Evolutionary conservation across 805 yeast genomes (phyloP), one percentile per base, ranked within the genome.

Genomic region (Lachancea quebecensis): DNA sequence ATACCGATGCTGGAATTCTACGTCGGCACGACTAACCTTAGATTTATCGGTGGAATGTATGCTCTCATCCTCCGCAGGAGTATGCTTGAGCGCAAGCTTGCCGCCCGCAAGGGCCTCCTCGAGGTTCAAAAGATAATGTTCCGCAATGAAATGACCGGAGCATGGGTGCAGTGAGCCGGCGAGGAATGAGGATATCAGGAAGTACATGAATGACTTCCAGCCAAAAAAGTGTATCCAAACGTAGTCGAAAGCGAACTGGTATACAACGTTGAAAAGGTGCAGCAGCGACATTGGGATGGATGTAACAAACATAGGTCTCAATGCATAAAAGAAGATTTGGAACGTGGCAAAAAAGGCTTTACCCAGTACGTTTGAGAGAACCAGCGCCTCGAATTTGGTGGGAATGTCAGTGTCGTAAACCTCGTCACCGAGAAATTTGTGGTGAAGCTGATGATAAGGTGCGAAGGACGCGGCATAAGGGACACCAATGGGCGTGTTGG

Each of bases 61-160:
- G 14, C 34, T 36, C 21, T 49, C 45, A 14, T 33, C 41, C 17
- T 40, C 47, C 9, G 47, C 50, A 9, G 47, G 14, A 47, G 50
- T 39, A 39, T 45, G 39, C 62, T 61, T 27, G 60, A 60, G 9
- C 56, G 60, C 39, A 56, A 52, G 41, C 40, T 41, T 39, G 38
- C 51, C 52, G 9, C 52, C 55, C n/a, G 35, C 46, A 6, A 49
- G 30, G 17, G 55, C 54, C 30, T 64, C 60, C 17, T 75, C 76
- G 33, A 86, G 82, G 51, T 79, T 70, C 62, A 87, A 71, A 11
- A 87, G 79, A 59, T 86, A 87, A 62, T 89, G 97, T 61, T 89
- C 97, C n/a, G 95, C 91, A 52, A 89, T 86, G 66, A 89, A 89
- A 67, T 89, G 97, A 16, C 96, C 97, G 1, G 96, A 95, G 49